Conservation (phyloP, 805 yeast species). For the Priceomyces haplophilus region DNA sequence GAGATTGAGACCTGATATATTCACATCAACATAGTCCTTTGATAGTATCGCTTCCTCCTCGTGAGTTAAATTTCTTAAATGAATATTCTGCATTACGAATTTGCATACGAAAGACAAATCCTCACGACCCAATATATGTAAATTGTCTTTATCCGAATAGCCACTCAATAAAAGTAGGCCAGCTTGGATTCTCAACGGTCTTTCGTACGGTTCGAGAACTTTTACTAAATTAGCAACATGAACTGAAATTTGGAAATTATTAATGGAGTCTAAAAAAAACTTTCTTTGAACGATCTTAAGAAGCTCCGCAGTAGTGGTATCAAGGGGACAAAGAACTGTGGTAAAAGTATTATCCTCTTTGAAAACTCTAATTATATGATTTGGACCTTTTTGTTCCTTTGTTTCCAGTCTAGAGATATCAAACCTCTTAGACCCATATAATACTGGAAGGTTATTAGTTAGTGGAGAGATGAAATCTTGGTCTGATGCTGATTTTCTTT, state of each 20-base stretch:
- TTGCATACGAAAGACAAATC: constrained; percentile 81
- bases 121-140: constrained; percentile 76
- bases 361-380: constrained; percentile 66
- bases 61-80: constrained; percentile 57
- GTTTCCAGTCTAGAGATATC: constrained; percentile 13
- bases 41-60: constrained; percentile 67
- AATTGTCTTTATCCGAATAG: constrained; percentile 69
- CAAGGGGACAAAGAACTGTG: constrained; percentile 74
- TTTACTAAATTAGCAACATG: constrained; percentile 75
- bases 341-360: constrained; percentile 82
- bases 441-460: constrained; percentile 22
- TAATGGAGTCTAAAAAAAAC: constrained; percentile 65
- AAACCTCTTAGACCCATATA: constrained; percentile 30
- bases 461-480: not conserved
- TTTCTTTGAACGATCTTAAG: constrained; percentile 71
- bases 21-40: constrained; percentile 68
- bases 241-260: constrained; percentile 73
- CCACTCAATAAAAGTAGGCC: constrained; percentile 74
- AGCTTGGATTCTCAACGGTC: constrained; percentile 74
- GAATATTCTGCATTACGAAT: constrained; percentile 66
- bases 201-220: constrained; percentile 66
- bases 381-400: constrained; percentile 26
- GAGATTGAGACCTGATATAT: constrained; percentile 67
- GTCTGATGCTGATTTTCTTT: constrained; percentile 2
- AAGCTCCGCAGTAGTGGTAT: constrained; percentile 73